These are phyloP conservation scores for Apostasia shenzhenica DNA, from an alignment of 106 monocot genomes.

Conservation along the genomic window DNA sequence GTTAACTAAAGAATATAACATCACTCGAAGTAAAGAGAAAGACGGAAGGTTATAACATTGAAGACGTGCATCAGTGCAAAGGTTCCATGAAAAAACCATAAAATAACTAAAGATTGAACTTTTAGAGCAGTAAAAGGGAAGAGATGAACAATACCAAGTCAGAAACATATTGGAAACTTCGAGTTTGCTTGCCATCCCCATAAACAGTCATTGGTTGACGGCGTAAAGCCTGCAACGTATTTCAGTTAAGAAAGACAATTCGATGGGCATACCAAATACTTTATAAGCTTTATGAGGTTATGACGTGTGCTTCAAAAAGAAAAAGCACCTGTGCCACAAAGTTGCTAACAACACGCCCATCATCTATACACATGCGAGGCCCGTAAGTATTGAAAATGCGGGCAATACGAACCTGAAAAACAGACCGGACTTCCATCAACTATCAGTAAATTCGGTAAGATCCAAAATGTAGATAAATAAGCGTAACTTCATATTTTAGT, in stretches of 20 bases:
- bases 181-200: slow-evolving; percentile 77
- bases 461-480: no score
- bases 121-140: background rate
- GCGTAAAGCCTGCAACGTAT: slow-evolving; percentile 38
- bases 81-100: background rate
- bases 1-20: background rate
- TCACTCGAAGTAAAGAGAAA: background rate
- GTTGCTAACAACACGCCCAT: slow-evolving; percentile 88
- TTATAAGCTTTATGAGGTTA: background rate
- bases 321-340: slow-evolving; percentile 71
- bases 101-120: background rate
- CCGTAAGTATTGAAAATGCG: slow-evolving; percentile 78
- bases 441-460: no score
- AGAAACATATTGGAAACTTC: slow-evolving; percentile 79
- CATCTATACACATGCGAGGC: slow-evolving; percentile 76
- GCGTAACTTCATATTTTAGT: no score
- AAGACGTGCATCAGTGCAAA: background rate
- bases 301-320: background rate
- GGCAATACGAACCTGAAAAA: slow-evolving; percentile 64
- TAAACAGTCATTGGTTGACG: slow-evolving; percentile 69
- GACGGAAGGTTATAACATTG: background rate
- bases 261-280: background rate
- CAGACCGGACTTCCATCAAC: no score
- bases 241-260: background rate
- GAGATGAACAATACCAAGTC: slow-evolving; percentile 39